phyloP scores from a whole-genome alignment of 1,284 basidiomycete genomes.

The Termitomyces sp. region DNA sequence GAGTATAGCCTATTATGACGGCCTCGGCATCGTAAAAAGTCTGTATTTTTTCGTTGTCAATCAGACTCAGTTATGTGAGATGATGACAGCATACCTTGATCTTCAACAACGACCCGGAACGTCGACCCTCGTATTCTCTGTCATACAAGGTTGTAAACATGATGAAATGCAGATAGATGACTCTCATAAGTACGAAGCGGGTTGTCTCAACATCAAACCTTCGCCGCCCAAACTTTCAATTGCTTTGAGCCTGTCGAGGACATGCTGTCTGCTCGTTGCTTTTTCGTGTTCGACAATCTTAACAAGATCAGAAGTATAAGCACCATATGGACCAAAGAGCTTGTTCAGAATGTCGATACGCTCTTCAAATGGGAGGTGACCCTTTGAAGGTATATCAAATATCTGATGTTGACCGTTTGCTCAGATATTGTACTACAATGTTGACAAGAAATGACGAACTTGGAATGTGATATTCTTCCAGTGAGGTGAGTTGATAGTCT shows the following conservation, averaged over 20 bases:
- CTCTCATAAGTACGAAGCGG: slow-evolving; percentile 37
- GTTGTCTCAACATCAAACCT: slow-evolving; percentile 63
- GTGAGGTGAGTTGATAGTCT: slow-evolving; percentile 49
- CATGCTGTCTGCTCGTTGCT: slow-evolving; percentile 45
- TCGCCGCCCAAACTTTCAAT: slow-evolving; percentile 57
- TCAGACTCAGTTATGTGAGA: neutral
- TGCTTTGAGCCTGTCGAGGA: slow-evolving; percentile 50
- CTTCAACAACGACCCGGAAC: slow-evolving; percentile 54
- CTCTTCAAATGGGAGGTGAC: slow-evolving; percentile 49
- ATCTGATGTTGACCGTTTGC: slow-evolving; percentile 34
- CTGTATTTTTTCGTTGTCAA: slow-evolving; percentile 20
- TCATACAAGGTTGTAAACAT: neutral
- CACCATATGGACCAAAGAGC: slow-evolving; percentile 44
- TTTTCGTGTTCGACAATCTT: slow-evolving; percentile 49
- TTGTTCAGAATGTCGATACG: slow-evolving; percentile 44
- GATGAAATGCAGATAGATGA: neutral
- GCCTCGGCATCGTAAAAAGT: slow-evolving; percentile 68
- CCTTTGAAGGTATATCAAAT: slow-evolving; percentile 61
- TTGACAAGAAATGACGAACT: slow-evolving; percentile 27
- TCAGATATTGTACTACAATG: neutral
- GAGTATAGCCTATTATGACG: slow-evolving; percentile 50
- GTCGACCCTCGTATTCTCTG: slow-evolving; percentile 49
- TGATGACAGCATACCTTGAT: slow-evolving; percentile 42
- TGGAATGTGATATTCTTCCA: slow-evolving; percentile 61
- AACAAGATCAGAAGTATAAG: slow-evolving; percentile 40